Percentiles rank a stretch among this genome's conserved stretches.
Conservation (phyloP, 768 basidiomycete species). For the Lentinula boryana region DNA sequence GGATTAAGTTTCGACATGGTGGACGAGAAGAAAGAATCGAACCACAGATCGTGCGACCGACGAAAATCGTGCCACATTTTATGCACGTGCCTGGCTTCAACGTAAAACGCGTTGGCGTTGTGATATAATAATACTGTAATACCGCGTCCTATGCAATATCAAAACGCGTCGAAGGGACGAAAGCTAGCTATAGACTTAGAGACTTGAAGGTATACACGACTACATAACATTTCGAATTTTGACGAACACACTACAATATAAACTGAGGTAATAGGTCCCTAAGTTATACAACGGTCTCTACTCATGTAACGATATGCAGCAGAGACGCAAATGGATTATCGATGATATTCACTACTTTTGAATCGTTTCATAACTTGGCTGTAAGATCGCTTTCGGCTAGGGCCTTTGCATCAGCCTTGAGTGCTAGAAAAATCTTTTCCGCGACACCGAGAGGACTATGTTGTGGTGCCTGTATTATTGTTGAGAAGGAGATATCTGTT, state of each 20-base stretch:
- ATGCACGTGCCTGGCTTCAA: not conserved
- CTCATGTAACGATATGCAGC: no score
- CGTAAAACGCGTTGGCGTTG: no score
- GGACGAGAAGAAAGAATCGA: not conserved
- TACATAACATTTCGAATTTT: no score
- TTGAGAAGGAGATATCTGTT: no score
- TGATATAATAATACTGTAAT: not conserved
- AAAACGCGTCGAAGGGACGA: not conserved
- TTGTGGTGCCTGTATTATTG: not conserved
- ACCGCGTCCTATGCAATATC: not conserved
- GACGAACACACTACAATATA: no score
- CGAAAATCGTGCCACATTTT: not conserved
- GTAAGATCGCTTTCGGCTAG: not conserved
- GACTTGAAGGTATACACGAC: no score
- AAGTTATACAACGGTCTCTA: no score
- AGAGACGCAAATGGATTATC: no score
- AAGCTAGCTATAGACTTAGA: no score
- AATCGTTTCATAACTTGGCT: not conserved
- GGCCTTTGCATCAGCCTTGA: not conserved
- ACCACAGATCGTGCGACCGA: not conserved
- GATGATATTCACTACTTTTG: no score
- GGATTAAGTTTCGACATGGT: constrained; percentile 46
- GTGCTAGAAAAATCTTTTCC: not conserved
- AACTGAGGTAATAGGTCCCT: no score
- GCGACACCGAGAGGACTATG: not conserved